A percentile compares a stretch with the other conserved stretches of the same genome.
These are phyloP conservation scores for Neocucurbitaria cava DNA, from an alignment of 2,329 filamentous ascomycete genomes.

Conservation along the genomic window DNA sequence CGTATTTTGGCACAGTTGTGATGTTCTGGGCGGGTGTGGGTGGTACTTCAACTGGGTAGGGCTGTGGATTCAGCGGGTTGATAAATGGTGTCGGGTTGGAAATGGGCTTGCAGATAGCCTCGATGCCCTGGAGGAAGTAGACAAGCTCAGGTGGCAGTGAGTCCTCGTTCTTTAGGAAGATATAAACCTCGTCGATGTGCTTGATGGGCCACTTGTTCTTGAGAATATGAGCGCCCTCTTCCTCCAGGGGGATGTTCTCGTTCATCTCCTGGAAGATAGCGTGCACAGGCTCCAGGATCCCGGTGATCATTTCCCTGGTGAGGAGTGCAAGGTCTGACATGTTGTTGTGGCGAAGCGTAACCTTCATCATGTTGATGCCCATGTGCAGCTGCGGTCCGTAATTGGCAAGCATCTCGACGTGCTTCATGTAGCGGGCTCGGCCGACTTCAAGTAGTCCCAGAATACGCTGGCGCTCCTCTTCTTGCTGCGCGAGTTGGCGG, in stretches of 20 bases:
- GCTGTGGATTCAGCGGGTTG: slow-evolving; percentile 2
- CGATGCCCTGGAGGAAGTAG: slow-evolving; percentile 2
- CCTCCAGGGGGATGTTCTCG: slow-evolving; percentile 8
- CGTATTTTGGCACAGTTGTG: not conserved
- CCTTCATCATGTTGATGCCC: not conserved
- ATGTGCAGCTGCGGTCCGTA: slow-evolving; percentile 1
- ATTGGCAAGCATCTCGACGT: slow-evolving; percentile 3
- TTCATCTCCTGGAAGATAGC: slow-evolving; percentile 2
- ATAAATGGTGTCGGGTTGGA: slow-evolving; percentile 5
- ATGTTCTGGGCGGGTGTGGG: not conserved
- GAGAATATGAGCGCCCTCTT: slow-evolving; percentile 4
- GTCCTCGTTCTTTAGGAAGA: not conserved
- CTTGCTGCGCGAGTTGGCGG: not conserved
- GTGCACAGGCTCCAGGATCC: slow-evolving; percentile 5
- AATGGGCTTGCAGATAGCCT: not conserved
- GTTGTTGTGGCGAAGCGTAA: not conserved
- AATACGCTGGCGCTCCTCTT: not conserved
- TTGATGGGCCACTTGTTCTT: slow-evolving; percentile 5
- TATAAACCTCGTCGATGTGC: slow-evolving; percentile 1
- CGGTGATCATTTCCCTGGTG: not conserved
- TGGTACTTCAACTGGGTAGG: not conserved
- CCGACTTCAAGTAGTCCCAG: not conserved
- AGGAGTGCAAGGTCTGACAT: not conserved
- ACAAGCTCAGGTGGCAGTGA: not conserved
- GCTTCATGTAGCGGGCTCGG: slow-evolving; percentile 1